Evolutionary conservation across 768 basidiomycete species (phyloP).

Genomic region (Pleurotus salmoneostramineus): DNA sequence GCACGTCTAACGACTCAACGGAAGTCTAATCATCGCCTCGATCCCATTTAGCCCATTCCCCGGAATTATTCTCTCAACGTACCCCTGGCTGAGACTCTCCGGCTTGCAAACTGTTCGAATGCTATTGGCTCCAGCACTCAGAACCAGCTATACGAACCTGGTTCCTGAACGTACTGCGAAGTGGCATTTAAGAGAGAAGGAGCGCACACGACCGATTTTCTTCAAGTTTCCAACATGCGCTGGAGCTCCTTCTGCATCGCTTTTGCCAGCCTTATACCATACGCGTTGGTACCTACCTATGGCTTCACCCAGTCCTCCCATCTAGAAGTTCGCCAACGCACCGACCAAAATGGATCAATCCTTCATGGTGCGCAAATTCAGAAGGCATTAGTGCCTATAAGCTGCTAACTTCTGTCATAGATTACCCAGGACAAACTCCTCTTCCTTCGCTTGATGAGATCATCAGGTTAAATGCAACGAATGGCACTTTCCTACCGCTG

Average conservation of each 20-base stretch:
- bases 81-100: background rate
- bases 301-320: background rate
- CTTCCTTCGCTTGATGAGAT: constrained; percentile 2
- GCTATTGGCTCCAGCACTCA: background rate
- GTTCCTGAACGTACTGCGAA: constrained; percentile 1
- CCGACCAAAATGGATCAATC: constrained; percentile 1
- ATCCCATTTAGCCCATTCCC: background rate
- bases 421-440: constrained; percentile 4
- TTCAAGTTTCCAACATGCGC: background rate
- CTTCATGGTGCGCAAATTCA: background rate
- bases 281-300: constrained; percentile 2
- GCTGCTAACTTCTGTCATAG: background rate
- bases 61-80: background rate
- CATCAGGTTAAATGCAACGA: constrained; percentile 9
- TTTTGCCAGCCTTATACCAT: background rate
- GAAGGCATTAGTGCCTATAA: background rate
- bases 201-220: background rate
- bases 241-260: constrained; percentile 4
- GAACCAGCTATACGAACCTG: background rate
- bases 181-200: background rate
- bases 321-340: background rate
- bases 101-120: background rate
- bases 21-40: background rate
- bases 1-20: background rate
- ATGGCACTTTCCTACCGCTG: constrained; percentile 11